Evolutionary conservation across 2,329 filamentous ascomycete genomes (phyloP).

Genomic region (Trichoderma sp.): DNA sequence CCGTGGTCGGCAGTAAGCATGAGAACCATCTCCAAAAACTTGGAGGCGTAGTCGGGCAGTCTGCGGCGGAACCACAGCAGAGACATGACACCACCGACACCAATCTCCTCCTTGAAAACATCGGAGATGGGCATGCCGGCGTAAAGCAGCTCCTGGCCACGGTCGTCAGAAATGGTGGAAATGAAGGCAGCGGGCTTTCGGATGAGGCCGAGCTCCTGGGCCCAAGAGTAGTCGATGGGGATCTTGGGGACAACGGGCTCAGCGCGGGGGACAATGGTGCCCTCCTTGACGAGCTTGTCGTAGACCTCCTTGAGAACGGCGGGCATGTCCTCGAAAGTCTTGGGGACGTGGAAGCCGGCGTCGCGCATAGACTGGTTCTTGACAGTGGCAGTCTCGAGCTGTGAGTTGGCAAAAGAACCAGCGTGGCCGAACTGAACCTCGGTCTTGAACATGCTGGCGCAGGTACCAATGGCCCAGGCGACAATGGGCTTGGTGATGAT

Average conservation of each 20-base stretch:
- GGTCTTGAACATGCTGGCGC: conserved; percentile 99
- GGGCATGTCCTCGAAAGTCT: conserved; percentile 97
- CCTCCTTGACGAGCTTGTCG: conserved; percentile 80
- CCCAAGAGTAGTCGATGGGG: conserved; percentile 99
- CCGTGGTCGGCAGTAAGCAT: conserved; percentile 99
- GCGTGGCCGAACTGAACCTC: conserved; percentile 99
- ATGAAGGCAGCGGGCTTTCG: conserved; percentile 99
- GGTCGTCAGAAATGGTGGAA: conserved; percentile 99
- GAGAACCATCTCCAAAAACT: conserved; percentile 99
- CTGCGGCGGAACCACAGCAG: conserved; percentile 99
- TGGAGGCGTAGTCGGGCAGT: conserved; percentile 92
- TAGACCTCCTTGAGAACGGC: conserved; percentile 76
- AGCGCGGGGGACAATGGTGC: conserved; percentile 79
- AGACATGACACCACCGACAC: conserved; percentile 99
- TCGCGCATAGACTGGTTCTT: conserved; percentile 99
- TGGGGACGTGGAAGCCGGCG: conserved; percentile 89
- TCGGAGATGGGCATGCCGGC: conserved; percentile 99
- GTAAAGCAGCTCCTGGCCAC: conserved; percentile 98
- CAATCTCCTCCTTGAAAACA: conserved; percentile 98
- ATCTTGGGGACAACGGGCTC: conserved; percentile 98
- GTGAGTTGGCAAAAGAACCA: conserved; percentile 97
- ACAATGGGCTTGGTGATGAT: conserved; percentile 98
- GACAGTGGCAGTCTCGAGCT: conserved; percentile 92
- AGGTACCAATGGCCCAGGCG: conserved; percentile 98
- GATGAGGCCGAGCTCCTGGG: conserved; percentile 98